Conservation (phyloP, 192 early-diverging fungal genomes). For the Gryganskiella cystojenkinii region DNA sequence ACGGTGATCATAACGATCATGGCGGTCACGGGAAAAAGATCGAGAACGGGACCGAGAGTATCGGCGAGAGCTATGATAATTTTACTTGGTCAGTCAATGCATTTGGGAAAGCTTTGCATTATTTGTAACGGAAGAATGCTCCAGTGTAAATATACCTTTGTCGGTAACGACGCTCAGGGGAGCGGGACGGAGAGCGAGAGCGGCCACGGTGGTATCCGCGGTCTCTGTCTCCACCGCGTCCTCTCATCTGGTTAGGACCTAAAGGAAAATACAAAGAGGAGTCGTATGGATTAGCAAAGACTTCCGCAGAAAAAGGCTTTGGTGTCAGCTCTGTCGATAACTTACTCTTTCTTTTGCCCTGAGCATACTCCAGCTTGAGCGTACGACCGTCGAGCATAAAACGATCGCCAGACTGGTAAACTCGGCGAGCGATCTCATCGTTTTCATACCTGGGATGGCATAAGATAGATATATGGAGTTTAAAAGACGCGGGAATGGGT, state of each 20-base stretch:
- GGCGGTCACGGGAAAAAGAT: too few relatives aligned
- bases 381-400: constrained; percentile 4
- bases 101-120: too few relatives aligned
- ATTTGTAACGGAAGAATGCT: too few relatives aligned
- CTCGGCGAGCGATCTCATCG: constrained; percentile 7
- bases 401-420: constrained; percentile 4
- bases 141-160: too few relatives aligned
- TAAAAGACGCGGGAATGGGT: background rate
- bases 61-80: too few relatives aligned
- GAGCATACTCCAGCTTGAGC: constrained; percentile 8
- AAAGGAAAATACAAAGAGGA: background rate
- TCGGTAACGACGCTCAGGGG: too few relatives aligned
- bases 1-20: too few relatives aligned
- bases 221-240: background rate
- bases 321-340: background rate
- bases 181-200: too few relatives aligned
- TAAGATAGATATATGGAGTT: background rate
- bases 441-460: constrained; percentile 5
- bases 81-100: too few relatives aligned
- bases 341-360: constrained; percentile 18
- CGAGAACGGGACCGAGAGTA: too few relatives aligned
- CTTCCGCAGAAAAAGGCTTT: background rate
- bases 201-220: too few relatives aligned
- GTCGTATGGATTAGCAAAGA: too few relatives aligned
- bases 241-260: constrained; percentile 22